phyloP scores from a whole-genome alignment of 2,329 filamentous ascomycete genomes.

The Colletotrichum sp. region DNA sequence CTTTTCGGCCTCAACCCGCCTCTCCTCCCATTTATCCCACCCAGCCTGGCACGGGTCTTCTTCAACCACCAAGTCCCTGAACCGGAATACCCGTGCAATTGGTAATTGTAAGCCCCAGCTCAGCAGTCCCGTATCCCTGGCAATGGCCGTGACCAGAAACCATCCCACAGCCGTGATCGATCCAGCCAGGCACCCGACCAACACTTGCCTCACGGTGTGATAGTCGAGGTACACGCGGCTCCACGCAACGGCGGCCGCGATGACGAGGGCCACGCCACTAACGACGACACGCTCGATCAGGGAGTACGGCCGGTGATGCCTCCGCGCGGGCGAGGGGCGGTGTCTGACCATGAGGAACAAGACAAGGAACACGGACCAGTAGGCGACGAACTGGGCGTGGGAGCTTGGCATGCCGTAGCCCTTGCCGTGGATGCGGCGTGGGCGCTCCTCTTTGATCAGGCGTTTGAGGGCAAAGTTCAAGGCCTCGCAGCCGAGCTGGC shows the following conservation, averaged over 20 bases:
- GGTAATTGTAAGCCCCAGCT: constrained; percentile 73
- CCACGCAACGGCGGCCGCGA: constrained; percentile 74
- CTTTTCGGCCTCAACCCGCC: constrained; percentile 38
- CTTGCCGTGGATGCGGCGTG: constrained; percentile 82
- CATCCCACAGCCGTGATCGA: constrained; percentile 73
- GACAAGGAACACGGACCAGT: constrained; percentile 83
- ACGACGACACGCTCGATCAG: constrained; percentile 62
- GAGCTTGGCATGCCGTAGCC: constrained; percentile 97
- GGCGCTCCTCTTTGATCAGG: constrained; percentile 89
- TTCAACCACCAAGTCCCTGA: constrained; percentile 83
- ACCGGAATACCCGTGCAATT: constrained; percentile 68
- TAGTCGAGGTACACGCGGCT: constrained; percentile 93
- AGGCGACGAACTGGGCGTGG: constrained; percentile 93
- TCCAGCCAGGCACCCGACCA: constrained; percentile 79
- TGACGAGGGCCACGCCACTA: constrained; percentile 59
- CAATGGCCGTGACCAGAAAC: constrained; percentile 74
- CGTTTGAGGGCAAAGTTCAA: constrained; percentile 91
- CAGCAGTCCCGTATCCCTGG: constrained; percentile 72
- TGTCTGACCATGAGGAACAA: constrained; percentile 88
- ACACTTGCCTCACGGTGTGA: constrained; percentile 86
- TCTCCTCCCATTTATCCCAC: constrained; percentile 87
- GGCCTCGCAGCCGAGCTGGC: constrained; percentile 90
- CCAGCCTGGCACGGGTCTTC: constrained; percentile 91
- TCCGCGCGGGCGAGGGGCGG: constrained; percentile 31
- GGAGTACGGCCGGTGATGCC: constrained; percentile 55